Base-by-base conservation (phyloP, 2,329 filamentous ascomycete species). In the Colletotrichum euphorbiae region DNA sequence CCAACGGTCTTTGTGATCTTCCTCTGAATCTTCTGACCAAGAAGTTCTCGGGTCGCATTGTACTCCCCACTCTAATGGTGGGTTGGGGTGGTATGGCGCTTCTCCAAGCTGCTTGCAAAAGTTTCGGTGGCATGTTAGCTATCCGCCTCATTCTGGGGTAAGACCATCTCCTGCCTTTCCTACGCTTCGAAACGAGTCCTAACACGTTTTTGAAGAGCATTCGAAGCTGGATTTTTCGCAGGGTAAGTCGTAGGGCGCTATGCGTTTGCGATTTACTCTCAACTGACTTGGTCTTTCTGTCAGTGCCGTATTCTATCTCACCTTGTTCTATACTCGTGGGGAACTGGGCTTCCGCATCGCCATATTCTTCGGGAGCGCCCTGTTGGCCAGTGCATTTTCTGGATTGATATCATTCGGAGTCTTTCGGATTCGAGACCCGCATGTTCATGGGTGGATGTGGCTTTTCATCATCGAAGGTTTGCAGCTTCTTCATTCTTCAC, bases 261-360 rank as follows among this genome's bases (percentile, higher is more conserved):
- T 24, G 21, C 21, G 21, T 24, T 24, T 24, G 21, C 21, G 4
- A 24, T 24, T 4, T 24, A 24, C 4, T 24, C 21, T 4, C 21
- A 24, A 24, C 21, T 24, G 21, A 24, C 21, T 24, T 24, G 21
- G 84, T 0, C 88, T 87, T 75, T 86, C 86, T 67, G 82, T 84
- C 4, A 80, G 84, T 0, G 81, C 83, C 13, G 84, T 87, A 3
- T 87, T 86, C 74, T 88, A 84, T 69, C 74, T 84, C 7, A 83
- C 85, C 0, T 78, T 85, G 0, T 87, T 88, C 48, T 83, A 85
- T 70, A 81, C 81, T 21, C 78, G 81, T 21, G 80, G 80, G 36
- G 82, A 84, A 66, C 75, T 84, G 1, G 82, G 81, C 0, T 75
- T 83, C 4, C 76, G 82, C 2, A 79, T 73, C 6, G 60, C 59